Conservation (phyloP, 192 early-diverging fungal genomes). For the Coemansia pectinata region DNA sequence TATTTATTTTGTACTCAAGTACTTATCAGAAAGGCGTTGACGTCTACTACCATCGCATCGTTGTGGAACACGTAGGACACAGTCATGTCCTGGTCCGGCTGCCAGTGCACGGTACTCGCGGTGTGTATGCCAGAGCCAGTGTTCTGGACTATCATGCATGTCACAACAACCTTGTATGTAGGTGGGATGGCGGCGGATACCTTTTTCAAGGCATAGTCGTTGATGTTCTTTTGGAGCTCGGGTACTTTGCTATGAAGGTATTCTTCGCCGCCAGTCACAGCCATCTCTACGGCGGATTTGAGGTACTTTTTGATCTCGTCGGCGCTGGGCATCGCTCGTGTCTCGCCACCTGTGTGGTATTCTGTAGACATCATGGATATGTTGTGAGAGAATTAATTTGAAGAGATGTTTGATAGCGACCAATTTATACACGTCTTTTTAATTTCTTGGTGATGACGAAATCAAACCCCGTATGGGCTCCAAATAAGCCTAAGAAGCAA, state of each 20-base stretch:
- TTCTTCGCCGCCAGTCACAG: slow-evolving; percentile 29
- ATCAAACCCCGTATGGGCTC: not conserved
- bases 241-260: slow-evolving; percentile 28
- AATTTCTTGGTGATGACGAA: not conserved
- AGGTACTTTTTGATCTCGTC: slow-evolving; percentile 32
- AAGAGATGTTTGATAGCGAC: no score
- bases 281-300: slow-evolving; percentile 42
- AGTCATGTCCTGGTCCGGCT: slow-evolving; percentile 23
- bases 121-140: slow-evolving; percentile 40
- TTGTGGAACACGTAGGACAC: slow-evolving; percentile 34
- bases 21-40: slow-evolving; percentile 33
- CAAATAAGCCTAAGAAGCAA: no score
- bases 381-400: not conserved
- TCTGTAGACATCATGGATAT: not conserved
- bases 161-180: slow-evolving; percentile 24
- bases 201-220: slow-evolving; percentile 44
- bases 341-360: not conserved
- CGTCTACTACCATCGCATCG: slow-evolving; percentile 22
- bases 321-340: not conserved
- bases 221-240: slow-evolving; percentile 46
- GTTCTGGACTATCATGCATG: slow-evolving; percentile 48
- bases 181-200: slow-evolving; percentile 14
- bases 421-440: not conserved
- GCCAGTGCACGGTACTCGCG: slow-evolving; percentile 31
- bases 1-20: slow-evolving; percentile 6